These are phyloP conservation scores for Tephrocybe sp. DNA, from an alignment of 768 basidiomycete species.

Conservation along the genomic window DNA sequence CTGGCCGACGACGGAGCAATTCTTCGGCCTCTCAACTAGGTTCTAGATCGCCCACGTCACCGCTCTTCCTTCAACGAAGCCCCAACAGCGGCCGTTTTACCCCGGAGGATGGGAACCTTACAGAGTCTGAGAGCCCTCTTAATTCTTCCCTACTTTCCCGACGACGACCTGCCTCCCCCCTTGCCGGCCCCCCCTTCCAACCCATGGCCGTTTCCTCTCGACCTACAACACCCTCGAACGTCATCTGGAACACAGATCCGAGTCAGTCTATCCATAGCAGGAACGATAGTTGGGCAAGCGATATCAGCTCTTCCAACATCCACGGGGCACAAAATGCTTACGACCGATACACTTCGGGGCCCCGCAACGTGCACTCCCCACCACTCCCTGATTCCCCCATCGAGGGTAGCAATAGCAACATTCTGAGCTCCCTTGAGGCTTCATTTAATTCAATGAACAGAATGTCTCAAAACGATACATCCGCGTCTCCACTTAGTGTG, in stretches of 20 bases:
- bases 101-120: conserved; percentile 47
- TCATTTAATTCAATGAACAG: conserved; percentile 19
- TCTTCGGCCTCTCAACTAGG: conserved; percentile 54
- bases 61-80: conserved; percentile 58
- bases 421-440: conserved; percentile 29
- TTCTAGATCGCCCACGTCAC: conserved; percentile 47
- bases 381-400: conserved; percentile 62
- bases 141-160: conserved; percentile 55
- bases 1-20: conserved; percentile 47
- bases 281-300: conserved; percentile 60
- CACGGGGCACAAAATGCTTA: conserved; percentile 26
- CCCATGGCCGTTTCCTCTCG: conserved; percentile 62
- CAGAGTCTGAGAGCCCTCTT: conserved; percentile 44
- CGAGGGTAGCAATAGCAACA: conserved; percentile 35
- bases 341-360: conserved; percentile 41
- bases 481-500: conserved; percentile 47
- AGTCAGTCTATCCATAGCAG: conserved; percentile 44
- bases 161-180: conserved; percentile 72
- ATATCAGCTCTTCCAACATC: conserved; percentile 32
- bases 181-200: conserved; percentile 61
- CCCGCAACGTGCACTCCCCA: conserved; percentile 55
- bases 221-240: conserved; percentile 69
- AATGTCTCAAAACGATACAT: conserved; percentile 35
- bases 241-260: conserved; percentile 60
- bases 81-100: conserved; percentile 62